Conservation (phyloP, 306 rosid genomes). For the Notholithocarpus densiflorus region DNA sequence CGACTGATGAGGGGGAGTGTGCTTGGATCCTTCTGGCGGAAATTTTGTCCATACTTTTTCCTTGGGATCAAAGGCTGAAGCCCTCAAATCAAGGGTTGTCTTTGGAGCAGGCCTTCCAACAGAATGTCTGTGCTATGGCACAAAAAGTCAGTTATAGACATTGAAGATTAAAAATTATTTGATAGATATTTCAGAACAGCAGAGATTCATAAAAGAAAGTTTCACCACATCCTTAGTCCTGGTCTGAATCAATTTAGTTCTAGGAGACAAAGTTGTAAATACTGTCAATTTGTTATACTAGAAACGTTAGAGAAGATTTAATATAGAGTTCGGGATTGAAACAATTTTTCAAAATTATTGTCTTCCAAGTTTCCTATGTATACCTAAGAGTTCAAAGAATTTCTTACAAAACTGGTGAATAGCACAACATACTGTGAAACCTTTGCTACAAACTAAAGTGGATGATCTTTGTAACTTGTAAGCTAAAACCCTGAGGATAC, state of each 20-base stretch:
- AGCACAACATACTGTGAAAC: not conserved
- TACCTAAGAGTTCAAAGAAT: not conserved
- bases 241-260: not conserved
- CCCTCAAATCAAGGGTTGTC: constrained; percentile 73
- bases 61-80: constrained; percentile 89
- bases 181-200: not conserved
- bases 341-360: not conserved
- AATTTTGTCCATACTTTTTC: constrained; percentile 95
- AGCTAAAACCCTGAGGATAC: not conserved
- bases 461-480: not conserved
- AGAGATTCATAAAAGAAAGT: not conserved
- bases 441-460: not conserved
- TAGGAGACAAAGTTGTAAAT: not conserved
- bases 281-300: not conserved
- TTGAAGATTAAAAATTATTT: constrained; percentile 27
- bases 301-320: not conserved
- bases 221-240: not conserved
- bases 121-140: constrained; percentile 87
- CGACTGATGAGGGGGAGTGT: constrained; percentile 92
- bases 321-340: not conserved
- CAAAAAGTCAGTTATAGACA: constrained; percentile 40
- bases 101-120: constrained; percentile 98
- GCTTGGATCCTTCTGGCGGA: constrained; percentile 94
- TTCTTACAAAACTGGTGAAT: not conserved
- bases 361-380: not conserved